phyloP scores from a whole-genome alignment of 177 flowering plant species.

The Vitis hybrid region DNA sequence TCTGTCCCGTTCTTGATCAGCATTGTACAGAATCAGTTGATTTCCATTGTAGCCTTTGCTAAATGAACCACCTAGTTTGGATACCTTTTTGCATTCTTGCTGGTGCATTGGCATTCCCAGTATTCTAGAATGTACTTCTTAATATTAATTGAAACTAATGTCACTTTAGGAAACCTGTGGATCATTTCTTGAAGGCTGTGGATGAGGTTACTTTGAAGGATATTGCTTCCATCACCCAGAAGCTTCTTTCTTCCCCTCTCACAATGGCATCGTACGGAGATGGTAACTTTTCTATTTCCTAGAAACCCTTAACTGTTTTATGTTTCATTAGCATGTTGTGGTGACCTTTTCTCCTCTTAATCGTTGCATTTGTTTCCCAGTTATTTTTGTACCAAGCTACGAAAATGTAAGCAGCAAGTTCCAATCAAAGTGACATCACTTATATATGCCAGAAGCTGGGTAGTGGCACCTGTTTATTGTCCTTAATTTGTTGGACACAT shows the following conservation, averaged over 20 bases:
- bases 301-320: neutral
- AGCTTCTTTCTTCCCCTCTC: slow-evolving; percentile 63
- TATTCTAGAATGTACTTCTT: neutral
- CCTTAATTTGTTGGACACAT: neutral
- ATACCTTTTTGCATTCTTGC: neutral
- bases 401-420: slow-evolving; percentile 59
- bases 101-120: neutral
- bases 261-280: slow-evolving; percentile 79
- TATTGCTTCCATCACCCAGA: slow-evolving; percentile 41
- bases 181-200: slow-evolving; percentile 53
- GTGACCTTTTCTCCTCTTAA: neutral
- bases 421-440: slow-evolving; percentile 30
- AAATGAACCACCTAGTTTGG: too few relatives aligned
- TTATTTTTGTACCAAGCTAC: slow-evolving; percentile 57
- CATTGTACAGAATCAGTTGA: neutral
- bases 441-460: neutral
- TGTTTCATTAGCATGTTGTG: neutral
- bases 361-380: slow-evolving; percentile 36
- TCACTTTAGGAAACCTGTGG: slow-evolving; percentile 59
- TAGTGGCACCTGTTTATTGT: too few relatives aligned
- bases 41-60: neutral
- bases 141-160: neutral
- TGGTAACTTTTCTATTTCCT: slow-evolving; percentile 32
- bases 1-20: neutral
- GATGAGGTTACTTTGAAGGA: slow-evolving; percentile 54